phyloP scores from a whole-genome alignment of 441 rosid species.

The California macrophylla region DNA sequence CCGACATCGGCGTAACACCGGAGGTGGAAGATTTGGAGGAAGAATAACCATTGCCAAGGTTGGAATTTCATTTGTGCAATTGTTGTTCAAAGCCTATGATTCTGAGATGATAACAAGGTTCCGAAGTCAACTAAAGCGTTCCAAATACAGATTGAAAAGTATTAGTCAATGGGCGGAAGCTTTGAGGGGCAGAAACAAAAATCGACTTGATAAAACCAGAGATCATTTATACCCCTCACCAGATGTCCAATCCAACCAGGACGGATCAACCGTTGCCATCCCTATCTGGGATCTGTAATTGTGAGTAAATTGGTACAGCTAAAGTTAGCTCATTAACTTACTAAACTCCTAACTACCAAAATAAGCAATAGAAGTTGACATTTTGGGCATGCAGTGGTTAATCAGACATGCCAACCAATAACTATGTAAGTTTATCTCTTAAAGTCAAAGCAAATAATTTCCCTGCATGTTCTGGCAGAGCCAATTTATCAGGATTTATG shows the following conservation, averaged over 20 bases:
- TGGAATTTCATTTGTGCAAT: background rate
- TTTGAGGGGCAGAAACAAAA: no score
- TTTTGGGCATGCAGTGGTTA: background rate
- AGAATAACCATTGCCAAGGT: background rate
- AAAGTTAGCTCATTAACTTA: background rate
- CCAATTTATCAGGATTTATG: background rate
- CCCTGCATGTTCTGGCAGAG: background rate
- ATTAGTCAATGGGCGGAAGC: no score
- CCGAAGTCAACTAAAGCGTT: no score
- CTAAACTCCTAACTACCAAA: background rate
- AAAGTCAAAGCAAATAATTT: background rate
- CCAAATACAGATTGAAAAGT: no score
- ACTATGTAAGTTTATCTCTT: no score
- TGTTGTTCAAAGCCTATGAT: no score
- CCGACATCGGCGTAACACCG: conserved; percentile 35
- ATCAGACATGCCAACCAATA: background rate
- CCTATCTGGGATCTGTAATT: no score
- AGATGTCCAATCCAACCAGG: no score
- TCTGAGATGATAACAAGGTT: no score
- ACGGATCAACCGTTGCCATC: no score
- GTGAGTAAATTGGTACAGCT: background rate
- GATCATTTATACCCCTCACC: no score
- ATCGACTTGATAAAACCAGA: no score
- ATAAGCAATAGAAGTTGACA: background rate
- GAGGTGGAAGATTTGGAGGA: conserved; percentile 7